Conservation (phyloP, 2,329 filamentous ascomycete species). For the Stagonosporopsis vannaccii region DNA sequence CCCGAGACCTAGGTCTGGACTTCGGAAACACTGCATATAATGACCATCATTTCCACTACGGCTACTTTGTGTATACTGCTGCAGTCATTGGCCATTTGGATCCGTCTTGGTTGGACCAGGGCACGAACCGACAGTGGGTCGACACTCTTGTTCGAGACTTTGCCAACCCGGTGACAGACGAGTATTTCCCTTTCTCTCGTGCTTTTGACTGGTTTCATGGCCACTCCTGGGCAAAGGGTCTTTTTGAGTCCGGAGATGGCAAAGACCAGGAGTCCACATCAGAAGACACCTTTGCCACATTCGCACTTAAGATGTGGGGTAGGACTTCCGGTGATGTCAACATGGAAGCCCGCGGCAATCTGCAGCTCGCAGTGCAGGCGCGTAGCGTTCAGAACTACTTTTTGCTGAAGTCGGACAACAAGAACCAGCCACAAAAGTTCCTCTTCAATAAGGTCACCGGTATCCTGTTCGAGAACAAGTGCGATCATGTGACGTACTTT, state of each 20-base stretch:
- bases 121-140: conserved; percentile 78
- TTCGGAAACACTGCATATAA: conserved; percentile 93
- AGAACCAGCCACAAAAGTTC: conserved; percentile 76
- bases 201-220: conserved; percentile 90
- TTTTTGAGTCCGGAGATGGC: conserved; percentile 76
- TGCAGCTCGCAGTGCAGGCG: conserved; percentile 82
- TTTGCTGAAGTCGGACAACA: conserved; percentile 76
- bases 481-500: conserved; percentile 92
- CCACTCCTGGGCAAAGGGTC: conserved; percentile 90
- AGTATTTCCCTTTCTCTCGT: conserved; percentile 73
- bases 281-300: conserved; percentile 88
- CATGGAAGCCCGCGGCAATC: conserved; percentile 80
- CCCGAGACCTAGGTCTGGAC: conserved; percentile 66
- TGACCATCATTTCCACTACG: conserved; percentile 72
- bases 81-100: conserved; percentile 86
- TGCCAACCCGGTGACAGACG: conserved; percentile 77
- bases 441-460: conserved; percentile 79
- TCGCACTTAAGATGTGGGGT: conserved; percentile 96
- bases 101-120: conserved; percentile 69
- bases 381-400: conserved; percentile 83
- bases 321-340: conserved; percentile 74
- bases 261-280: conserved; percentile 92
- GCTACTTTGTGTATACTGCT: conserved; percentile 89
- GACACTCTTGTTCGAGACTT: conserved; percentile 83
- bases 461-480: conserved; percentile 92